phyloP scores from a whole-genome alignment of 129 eudicot species.

The Artemisia annua region DNA sequence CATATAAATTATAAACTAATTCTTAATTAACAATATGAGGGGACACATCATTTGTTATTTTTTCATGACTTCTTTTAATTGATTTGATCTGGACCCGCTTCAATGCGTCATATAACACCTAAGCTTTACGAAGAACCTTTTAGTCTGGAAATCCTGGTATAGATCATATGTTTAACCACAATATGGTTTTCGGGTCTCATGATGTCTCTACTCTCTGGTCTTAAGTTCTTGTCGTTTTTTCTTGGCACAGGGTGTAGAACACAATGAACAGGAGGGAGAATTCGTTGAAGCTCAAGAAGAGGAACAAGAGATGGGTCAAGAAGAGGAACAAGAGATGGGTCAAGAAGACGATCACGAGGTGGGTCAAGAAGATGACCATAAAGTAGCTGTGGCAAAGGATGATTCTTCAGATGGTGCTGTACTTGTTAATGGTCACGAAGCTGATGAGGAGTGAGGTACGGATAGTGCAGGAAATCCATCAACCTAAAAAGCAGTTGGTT shows the following conservation, averaged over 20 bases:
- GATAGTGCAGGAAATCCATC: slow-evolving; percentile 84
- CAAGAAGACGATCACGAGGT: slow-evolving; percentile 34
- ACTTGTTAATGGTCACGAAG: slow-evolving; percentile 80
- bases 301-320: slow-evolving; percentile 22
- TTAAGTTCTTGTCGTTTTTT: slow-evolving; percentile 4
- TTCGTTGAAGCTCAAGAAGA: slow-evolving; percentile 42
- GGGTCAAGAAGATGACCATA: slow-evolving; percentile 57
- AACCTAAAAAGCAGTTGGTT: slow-evolving; percentile 93
- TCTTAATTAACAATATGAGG: no score
- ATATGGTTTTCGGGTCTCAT: neutral
- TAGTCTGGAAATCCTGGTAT: neutral
- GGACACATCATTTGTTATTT: no score
- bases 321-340: slow-evolving; percentile 60
- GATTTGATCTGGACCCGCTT: neutral
- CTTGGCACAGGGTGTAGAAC: slow-evolving; percentile 42
- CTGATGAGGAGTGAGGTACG: slow-evolving; percentile 33
- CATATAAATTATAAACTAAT: neutral
- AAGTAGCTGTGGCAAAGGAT: slow-evolving; percentile 71
- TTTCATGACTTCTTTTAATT: no score
- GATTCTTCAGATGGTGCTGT: slow-evolving; percentile 79
- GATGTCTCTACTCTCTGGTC: neutral
- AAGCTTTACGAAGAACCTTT: slow-evolving; percentile 8
- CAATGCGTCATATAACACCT: slow-evolving; percentile 3
- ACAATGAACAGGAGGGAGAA: slow-evolving; percentile 54
- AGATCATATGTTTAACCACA: neutral